phyloP scores from a whole-genome alignment of 108 stramenopile genomes.

The Thalassiosira profunda region DNA sequence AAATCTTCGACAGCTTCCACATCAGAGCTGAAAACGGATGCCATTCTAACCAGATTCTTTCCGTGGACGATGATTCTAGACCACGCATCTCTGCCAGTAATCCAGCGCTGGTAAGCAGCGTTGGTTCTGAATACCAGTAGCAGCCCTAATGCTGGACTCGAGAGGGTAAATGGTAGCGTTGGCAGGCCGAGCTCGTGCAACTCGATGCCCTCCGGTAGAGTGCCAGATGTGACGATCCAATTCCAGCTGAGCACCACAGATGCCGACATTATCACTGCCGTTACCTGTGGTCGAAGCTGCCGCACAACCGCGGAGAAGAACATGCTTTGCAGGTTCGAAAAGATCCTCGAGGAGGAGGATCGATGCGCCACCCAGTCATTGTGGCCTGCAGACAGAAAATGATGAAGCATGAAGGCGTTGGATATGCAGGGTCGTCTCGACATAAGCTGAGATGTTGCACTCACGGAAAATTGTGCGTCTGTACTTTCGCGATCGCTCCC shows the following conservation, averaged over 20 bases:
- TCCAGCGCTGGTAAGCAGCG: conserved; percentile 68
- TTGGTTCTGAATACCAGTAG: conserved; percentile 79
- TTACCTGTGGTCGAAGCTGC: conserved; percentile 51
- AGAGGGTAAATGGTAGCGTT: conserved; percentile 62
- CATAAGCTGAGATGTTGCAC: no score
- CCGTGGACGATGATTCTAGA: conserved; percentile 49
- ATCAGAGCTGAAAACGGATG: conserved; percentile 37
- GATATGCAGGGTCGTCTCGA: no score
- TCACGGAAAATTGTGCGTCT: conserved; percentile 52
- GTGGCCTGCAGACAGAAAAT: no score
- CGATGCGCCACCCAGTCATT: conserved; percentile 55
- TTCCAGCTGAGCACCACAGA: conserved; percentile 48
- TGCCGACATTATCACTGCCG: conserved; percentile 36
- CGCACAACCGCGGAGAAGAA: conserved; percentile 56
- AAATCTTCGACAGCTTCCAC: conserved; percentile 36
- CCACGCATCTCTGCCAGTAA: conserved; percentile 64
- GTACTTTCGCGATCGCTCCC: conserved; percentile 47
- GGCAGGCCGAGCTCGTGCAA: conserved; percentile 56
- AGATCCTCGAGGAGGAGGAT: conserved; percentile 32
- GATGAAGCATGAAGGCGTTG: no score
- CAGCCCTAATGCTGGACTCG: conserved; percentile 62
- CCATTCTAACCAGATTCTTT: conserved; percentile 60
- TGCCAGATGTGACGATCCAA: conserved; percentile 5
- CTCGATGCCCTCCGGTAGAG: not conserved
- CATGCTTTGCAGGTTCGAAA: conserved; percentile 46